phyloP scores from a whole-genome alignment of 306 rosid genomes.

The Inga oerstediana region DNA sequence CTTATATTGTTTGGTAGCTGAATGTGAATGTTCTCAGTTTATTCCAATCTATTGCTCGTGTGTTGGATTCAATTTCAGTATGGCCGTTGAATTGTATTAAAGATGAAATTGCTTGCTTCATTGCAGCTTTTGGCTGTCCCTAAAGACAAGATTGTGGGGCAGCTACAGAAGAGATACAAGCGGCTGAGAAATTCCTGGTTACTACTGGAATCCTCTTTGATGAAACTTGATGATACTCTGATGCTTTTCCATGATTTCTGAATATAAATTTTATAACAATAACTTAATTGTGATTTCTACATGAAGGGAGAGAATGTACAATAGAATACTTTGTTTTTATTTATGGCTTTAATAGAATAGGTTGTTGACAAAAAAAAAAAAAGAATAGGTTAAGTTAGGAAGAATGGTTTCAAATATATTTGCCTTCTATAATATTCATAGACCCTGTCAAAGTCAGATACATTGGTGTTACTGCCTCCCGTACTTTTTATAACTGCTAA shows the following conservation, averaged over 20 bases:
- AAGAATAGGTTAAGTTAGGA: background rate
- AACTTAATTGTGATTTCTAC: conserved; percentile 12
- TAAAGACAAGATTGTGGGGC: conserved; percentile 42
- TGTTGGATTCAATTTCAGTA: conserved; percentile 10
- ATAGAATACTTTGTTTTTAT: background rate
- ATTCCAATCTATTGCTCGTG: conserved; percentile 4
- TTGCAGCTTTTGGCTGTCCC: conserved; percentile 61
- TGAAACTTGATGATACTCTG: conserved; percentile 82
- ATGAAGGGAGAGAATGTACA: background rate
- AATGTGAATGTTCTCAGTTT: background rate
- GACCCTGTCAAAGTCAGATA: too few species aligned
- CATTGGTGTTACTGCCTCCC: too few species aligned
- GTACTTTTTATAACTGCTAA: too few species aligned
- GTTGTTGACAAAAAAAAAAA: background rate
- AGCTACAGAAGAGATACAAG: conserved; percentile 42
- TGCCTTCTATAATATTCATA: too few species aligned
- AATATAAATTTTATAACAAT: conserved; percentile 20
- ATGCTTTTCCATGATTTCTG: conserved; percentile 95
- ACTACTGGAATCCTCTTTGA: conserved; percentile 59
- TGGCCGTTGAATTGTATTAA: conserved; percentile 8
- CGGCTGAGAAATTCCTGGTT: conserved; percentile 36
- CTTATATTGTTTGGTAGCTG: background rate
- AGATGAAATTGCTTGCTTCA: conserved; percentile 13
- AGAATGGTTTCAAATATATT: background rate
- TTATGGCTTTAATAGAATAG: background rate